Evolutionary conservation across 179 eudicot genomes (phyloP).

Genomic region (Drosera spatulata): DNA sequence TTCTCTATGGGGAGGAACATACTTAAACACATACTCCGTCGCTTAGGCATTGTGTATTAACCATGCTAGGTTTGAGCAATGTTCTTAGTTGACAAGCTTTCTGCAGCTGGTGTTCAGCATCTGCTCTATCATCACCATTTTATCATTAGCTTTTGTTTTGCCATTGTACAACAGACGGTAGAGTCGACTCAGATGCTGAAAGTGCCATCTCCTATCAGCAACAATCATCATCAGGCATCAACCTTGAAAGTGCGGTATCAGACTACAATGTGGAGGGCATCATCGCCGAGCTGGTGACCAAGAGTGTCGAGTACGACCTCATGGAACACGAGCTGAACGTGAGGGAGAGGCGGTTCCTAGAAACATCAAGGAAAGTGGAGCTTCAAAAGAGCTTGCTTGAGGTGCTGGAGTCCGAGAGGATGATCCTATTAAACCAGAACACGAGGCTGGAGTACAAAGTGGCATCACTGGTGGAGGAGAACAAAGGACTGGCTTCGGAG

Average conservation of each 20-base stretch:
- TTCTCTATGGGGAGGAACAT: too few relatives aligned
- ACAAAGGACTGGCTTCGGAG: conserved; percentile 43
- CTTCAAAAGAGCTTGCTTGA: conserved; percentile 57
- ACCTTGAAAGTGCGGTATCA: neutral
- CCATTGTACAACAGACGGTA: neutral
- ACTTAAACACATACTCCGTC: too few relatives aligned
- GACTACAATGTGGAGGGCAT: conserved; percentile 12
- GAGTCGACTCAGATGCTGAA: conserved; percentile 41
- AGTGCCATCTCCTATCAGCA: conserved; percentile 46
- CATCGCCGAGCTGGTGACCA: conserved; percentile 42
- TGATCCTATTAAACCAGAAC: conserved; percentile 54
- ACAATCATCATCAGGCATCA: conserved; percentile 1
- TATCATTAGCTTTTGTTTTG: too few relatives aligned
- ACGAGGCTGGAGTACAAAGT: conserved; percentile 42
- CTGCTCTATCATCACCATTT: too few relatives aligned
- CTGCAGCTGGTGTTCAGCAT: too few relatives aligned
- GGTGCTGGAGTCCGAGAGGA: conserved; percentile 65
- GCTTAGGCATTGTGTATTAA: too few relatives aligned
- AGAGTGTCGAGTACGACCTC: conserved; percentile 40
- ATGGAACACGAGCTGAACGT: conserved; percentile 27
- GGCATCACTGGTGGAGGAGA: conserved; percentile 32
- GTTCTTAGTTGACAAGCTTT: too few relatives aligned
- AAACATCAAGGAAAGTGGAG: conserved; percentile 32
- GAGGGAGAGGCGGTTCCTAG: conserved; percentile 18
- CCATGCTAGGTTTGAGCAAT: too few relatives aligned